Percentiles rank a stretch among this genome's conserved stretches.
Evolutionary conservation across 768 basidiomycete species (phyloP).

Genomic region (Phaeotremella skinneri): DNA sequence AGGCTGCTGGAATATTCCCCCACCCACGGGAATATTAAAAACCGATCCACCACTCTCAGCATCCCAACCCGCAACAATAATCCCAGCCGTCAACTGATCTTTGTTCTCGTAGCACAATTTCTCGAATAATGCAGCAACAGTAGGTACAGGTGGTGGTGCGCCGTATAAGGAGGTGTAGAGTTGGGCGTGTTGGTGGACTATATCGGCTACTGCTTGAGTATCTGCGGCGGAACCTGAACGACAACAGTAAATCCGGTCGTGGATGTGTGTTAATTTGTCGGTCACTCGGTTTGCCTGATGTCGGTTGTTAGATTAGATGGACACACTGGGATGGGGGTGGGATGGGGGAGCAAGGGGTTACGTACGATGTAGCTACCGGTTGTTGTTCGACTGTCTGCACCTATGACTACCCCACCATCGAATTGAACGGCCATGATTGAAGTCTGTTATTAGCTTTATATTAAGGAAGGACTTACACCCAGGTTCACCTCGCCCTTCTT

Average conservation of each 20-base stretch:
- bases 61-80: conserved; percentile 99
- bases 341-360: conserved; percentile 7
- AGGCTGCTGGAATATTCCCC: conserved; percentile 92
- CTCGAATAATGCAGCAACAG: conserved; percentile 80
- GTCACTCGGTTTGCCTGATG: conserved; percentile 94
- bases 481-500: conserved; percentile 96
- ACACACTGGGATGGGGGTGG: conserved; percentile 1
- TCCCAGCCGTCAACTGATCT: conserved; percentile 80
- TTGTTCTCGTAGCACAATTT: conserved; percentile 91
- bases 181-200: conserved; percentile 78
- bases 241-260: conserved; percentile 99
- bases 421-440: conserved; percentile 99
- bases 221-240: conserved; percentile 97
- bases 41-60: conserved; percentile 83
- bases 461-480: conserved; percentile 65
- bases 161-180: conserved; percentile 66
- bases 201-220: conserved; percentile 90
- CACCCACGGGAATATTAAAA: conserved; percentile 95
- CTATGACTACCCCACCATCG: conserved; percentile 88
- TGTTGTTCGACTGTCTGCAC: conserved; percentile 95
- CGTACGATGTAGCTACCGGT: conserved; percentile 93
- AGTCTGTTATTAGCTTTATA: conserved; percentile 60
- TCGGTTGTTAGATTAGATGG: background rate
- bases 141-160: conserved; percentile 70
- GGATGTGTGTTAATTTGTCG: conserved; percentile 93